phyloP scores from a whole-genome alignment of 2,329 filamentous ascomycete genomes.

The Xylaria sp. region DNA sequence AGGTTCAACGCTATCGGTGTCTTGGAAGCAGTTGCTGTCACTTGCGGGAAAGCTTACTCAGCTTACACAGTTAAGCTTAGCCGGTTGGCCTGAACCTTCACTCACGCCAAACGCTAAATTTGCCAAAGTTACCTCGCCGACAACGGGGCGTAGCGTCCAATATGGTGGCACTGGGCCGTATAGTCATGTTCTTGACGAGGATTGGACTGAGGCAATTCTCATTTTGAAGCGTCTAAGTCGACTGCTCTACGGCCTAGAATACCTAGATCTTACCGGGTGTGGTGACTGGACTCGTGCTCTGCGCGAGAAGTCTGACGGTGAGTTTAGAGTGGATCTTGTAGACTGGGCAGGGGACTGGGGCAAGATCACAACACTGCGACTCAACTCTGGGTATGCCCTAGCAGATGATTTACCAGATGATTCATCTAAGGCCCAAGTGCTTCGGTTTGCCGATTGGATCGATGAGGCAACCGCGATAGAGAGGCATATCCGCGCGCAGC shows the following conservation, averaged over 20 bases:
- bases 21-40: slow-evolving; percentile 69
- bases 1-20: slow-evolving; percentile 52
- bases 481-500: slow-evolving; percentile 58
- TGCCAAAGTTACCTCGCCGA: slow-evolving; percentile 58
- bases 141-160: slow-evolving; percentile 57
- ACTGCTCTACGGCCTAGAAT: slow-evolving; percentile 67
- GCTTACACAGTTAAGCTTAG: slow-evolving; percentile 70
- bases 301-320: slow-evolving; percentile 55
- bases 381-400: slow-evolving; percentile 58
- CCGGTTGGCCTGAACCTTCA: slow-evolving; percentile 70
- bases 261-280: slow-evolving; percentile 71
- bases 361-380: slow-evolving; percentile 59
- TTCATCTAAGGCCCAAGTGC: slow-evolving; percentile 49
- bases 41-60: slow-evolving; percentile 64
- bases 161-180: slow-evolving; percentile 68
- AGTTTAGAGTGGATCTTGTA: slow-evolving; percentile 54
- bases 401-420: slow-evolving; percentile 52
- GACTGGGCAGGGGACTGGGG: slow-evolving; percentile 68
- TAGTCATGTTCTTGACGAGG: slow-evolving; percentile 67
- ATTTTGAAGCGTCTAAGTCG: slow-evolving; percentile 66
- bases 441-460: slow-evolving; percentile 52
- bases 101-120: slow-evolving; percentile 66
- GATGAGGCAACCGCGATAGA: slow-evolving; percentile 58
- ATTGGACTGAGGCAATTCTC: slow-evolving; percentile 69
- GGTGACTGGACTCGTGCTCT: slow-evolving; percentile 65